Conservation (phyloP, 2,329 filamentous ascomycete species). For the Nothophaeocryptopus gaeumannii region DNA sequence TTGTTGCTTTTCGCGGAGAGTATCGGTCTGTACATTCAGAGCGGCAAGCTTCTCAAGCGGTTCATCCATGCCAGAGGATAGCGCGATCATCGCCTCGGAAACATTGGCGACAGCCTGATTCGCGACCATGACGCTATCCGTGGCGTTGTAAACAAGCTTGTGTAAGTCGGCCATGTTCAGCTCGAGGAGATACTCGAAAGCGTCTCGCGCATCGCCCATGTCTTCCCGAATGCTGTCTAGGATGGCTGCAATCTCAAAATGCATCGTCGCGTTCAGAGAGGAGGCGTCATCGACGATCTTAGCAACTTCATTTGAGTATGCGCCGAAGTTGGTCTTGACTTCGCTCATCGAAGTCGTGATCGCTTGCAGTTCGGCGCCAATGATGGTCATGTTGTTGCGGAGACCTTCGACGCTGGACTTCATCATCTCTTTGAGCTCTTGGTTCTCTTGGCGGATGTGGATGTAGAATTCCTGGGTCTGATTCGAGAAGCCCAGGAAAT, state of each 20-base stretch:
- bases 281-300: conserved; percentile 2
- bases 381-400: conserved; percentile 1
- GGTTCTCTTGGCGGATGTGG: conserved; percentile 16
- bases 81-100: background rate
- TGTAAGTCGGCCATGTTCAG: conserved; percentile 4
- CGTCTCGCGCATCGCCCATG: conserved; percentile 1
- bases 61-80: conserved; percentile 1
- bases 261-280: background rate
- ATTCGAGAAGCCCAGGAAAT: conserved; percentile 13
- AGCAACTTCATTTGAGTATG: conserved; percentile 3
- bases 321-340: background rate
- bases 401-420: conserved; percentile 3
- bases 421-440: conserved; percentile 11
- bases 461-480: conserved; percentile 17
- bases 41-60: conserved; percentile 3
- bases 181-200: conserved; percentile 2
- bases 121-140: conserved; percentile 5
- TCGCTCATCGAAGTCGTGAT: conserved; percentile 1
- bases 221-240: background rate
- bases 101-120: background rate
- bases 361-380: conserved; percentile 4
- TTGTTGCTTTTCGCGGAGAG: background rate
- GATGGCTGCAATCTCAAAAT: background rate
- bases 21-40: conserved; percentile 2
- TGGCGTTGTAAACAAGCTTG: background rate